Base-by-base conservation (phyloP, 2,329 filamentous ascomycete species). In the Trichoderma sp. region DNA sequence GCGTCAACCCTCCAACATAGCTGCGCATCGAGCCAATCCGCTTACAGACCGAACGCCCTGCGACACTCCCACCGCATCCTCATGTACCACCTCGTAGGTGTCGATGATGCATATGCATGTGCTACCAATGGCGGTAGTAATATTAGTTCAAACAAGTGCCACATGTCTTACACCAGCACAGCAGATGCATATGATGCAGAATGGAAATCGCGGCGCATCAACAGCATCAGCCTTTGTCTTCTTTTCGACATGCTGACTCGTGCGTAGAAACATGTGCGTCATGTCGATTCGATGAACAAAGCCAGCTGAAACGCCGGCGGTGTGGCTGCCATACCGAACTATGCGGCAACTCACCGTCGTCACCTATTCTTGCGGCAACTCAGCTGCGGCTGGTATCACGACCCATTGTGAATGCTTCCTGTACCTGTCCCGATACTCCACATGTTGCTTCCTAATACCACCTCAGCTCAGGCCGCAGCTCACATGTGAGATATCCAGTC, bases 1-100 rank as follows among this genome's bases (percentile, higher is more conserved):
- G 39, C 63, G 63, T 39, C 63, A 67, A 24, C 65, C 56, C 65
- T 21, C 65, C 65, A 37, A 34, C 34, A 28, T 30, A 11, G 43
- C 56, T 43, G 39, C 8, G 18, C 46, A 68, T 68, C 28, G 58
- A 56, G 37, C 66, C 58, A 63, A 63, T 68, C 66, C 58, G 11
- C 34, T 34, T 26, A 14, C 58, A 68, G 46, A 56, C 49, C 58
- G 56, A 63, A 49, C 58, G 58, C 66, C 66, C 46, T 54, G 58
- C 51, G 34, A 61, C 21, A 46, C 55, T 67, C 43, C 6, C 43
- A 52, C 65, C 32, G 43, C 56, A 52, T 60, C 24, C 39, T 54
- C 46, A 43, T 32, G 43, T 67, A 52, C 55, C 14, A 34, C 24
- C 32, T 54, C 46, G 39, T 37, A 32, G 30, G 8, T 58, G 32